Conservation (phyloP, 768 basidiomycete genomes). For the Hemileccinum rubropunctum region DNA sequence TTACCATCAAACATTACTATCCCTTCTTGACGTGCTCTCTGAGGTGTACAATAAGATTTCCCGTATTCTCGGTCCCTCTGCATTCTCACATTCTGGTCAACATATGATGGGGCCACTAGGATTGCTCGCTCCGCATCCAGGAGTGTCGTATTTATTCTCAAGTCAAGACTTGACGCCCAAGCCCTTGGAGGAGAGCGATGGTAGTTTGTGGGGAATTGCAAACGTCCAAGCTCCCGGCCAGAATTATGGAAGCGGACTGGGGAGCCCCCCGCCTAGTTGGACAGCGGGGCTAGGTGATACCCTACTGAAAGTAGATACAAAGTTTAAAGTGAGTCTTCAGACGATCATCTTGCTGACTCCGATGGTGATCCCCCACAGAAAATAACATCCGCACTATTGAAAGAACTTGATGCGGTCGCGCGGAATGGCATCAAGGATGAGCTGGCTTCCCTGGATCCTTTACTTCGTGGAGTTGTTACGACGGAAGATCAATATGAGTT, state of each 20-base stretch:
- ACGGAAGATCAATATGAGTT: constrained; percentile 44
- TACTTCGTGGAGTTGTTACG: constrained; percentile 57
- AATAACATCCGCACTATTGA: constrained; percentile 73
- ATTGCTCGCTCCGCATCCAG: constrained; percentile 72
- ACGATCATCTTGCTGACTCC: neutral
- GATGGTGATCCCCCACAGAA: constrained; percentile 50
- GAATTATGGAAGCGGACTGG: constrained; percentile 34
- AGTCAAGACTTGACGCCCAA: constrained; percentile 37
- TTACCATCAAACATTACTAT: constrained; percentile 86
- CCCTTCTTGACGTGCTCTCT: constrained; percentile 84
- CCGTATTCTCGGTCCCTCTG: constrained; percentile 79
- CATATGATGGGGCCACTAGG: constrained; percentile 79
- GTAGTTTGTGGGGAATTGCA: constrained; percentile 74
- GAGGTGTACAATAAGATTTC: constrained; percentile 88
- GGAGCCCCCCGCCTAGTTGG: constrained; percentile 61
- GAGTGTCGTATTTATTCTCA: constrained; percentile 74
- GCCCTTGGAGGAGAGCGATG: constrained; percentile 40
- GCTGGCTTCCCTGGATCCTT: constrained; percentile 75
- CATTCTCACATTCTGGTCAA: constrained; percentile 64
- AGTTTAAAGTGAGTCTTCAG: constrained; percentile 65
- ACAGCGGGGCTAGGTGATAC: constrained; percentile 63
- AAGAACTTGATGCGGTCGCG: constrained; percentile 83
- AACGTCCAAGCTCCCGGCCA: constrained; percentile 38
- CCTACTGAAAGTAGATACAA: constrained; percentile 76
- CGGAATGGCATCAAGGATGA: constrained; percentile 81